A percentile compares a stretch with the other conserved stretches of the same genome.
These are phyloP conservation scores for Sherardia arvensis DNA, from an alignment of 257 asterid genomes.

Conservation along the genomic window DNA sequence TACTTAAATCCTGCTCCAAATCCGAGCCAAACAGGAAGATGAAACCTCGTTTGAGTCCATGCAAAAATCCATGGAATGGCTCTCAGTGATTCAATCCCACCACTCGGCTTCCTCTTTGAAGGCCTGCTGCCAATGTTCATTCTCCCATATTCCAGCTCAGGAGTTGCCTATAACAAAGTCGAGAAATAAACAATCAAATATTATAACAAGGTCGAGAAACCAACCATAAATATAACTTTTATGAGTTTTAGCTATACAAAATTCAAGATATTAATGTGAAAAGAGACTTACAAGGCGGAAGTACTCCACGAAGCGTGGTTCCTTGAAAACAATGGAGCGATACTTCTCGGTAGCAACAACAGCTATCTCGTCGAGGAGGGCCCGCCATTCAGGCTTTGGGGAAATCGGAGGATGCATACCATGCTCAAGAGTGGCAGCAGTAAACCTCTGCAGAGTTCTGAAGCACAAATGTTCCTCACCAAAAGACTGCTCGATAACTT, in stretches of 20 bases:
- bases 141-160: conserved; percentile 45
- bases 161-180: conserved; percentile 32
- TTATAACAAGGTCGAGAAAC: no score
- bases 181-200: not conserved
- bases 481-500: conserved; percentile 47
- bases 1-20: conserved; percentile 42
- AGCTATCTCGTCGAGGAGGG: conserved; percentile 40
- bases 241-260: no score
- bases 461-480: conserved; percentile 48
- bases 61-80: conserved; percentile 62
- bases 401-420: conserved; percentile 45
- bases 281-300: conserved; percentile 50
- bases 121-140: conserved; percentile 64
- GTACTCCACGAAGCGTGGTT: conserved; percentile 51
- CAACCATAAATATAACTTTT: no score
- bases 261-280: no score
- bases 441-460: conserved; percentile 49
- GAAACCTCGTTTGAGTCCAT: conserved; percentile 54
- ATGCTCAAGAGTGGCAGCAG: conserved; percentile 44
- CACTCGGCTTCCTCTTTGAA: conserved; percentile 44
- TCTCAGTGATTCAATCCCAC: conserved; percentile 47
- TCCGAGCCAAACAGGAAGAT: conserved; percentile 57
- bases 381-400: conserved; percentile 55
- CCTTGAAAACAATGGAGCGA: conserved; percentile 40
- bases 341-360: conserved; percentile 34